These are phyloP conservation scores for Salix purpurea DNA, from an alignment of 345 rosid genomes.

Conservation along the genomic window DNA sequence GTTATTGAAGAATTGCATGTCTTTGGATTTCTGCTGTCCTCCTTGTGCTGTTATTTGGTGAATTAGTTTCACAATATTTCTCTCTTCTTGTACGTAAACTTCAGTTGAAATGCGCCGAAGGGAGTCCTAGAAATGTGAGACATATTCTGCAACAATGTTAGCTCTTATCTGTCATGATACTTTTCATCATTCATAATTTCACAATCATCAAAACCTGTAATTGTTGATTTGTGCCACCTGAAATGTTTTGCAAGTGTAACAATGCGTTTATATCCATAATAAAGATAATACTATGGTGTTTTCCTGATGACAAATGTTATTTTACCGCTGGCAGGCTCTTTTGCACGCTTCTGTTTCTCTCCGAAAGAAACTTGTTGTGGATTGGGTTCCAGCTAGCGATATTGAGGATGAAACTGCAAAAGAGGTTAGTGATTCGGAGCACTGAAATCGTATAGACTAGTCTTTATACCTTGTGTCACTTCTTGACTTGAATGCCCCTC, in stretches of 20 bases:
- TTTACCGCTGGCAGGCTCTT: slow-evolving; percentile 58
- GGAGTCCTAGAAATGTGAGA: background rate
- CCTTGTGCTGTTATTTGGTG: background rate
- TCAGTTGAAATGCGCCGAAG: background rate
- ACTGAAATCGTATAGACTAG: background rate
- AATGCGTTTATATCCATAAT: background rate
- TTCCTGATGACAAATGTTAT: background rate
- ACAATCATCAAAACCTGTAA: background rate
- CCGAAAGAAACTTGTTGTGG: slow-evolving; percentile 71
- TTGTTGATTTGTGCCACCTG: background rate
- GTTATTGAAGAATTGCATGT: background rate
- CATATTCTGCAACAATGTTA: background rate
- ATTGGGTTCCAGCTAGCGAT: slow-evolving; percentile 96
- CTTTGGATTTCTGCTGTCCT: background rate
- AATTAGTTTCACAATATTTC: background rate
- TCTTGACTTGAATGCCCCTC: background rate
- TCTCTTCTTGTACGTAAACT: background rate
- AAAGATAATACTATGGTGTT: background rate
- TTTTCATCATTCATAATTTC: background rate
- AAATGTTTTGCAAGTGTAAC: background rate
- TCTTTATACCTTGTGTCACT: background rate
- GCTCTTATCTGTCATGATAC: background rate
- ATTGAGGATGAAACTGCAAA: slow-evolving; percentile 76
- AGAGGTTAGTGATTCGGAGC: slow-evolving; percentile 32
- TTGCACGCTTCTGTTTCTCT: slow-evolving; percentile 87